Base-by-base conservation (phyloP, 371 early-diverging fungal genomes). In the Mortierella sp. region DNA sequence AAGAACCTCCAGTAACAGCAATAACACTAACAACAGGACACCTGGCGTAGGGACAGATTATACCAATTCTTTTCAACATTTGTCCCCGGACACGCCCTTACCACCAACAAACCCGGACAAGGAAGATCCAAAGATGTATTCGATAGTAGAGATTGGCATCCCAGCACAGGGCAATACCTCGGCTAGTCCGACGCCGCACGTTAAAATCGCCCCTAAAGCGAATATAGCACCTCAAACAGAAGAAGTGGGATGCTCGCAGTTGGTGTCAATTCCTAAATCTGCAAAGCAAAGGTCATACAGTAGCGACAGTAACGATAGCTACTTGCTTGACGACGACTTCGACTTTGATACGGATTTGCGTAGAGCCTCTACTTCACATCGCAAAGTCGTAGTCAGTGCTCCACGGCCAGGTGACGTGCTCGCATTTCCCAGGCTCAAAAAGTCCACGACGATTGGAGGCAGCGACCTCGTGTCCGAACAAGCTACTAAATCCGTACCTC, bases 401-500 rank as follows among this genome's bases (percentile, higher is more conserved):
- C 15, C 45, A 23, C 45, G 65, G 3, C 65, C 78, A 17, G 62
- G 66, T 7, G 78, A 72, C 22, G 53, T 68, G 8, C 42, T 77
- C 2, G 29, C 56, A 0, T 68, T 66, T 3, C 37, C 65, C 0
- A 56, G 37, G 2, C 62, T 72, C 17, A 15, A 67, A 10, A 72
- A 35, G n/a, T 61, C 66, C 34, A 54, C 32, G 23, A 77, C 78
- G 2, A 77, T 77, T 15, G 72, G 78, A n/a, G 78, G 78, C 5
- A 12, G 37, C 2, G 47, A 65, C 2, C 42, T 43, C 7, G 13
- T 37, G 4, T 23, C 15, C 7, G n/a, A 26, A 2, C 22, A 43
- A 26, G 13, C 49, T 0, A 49, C 65, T 17, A 29, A 22, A 9
- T 0, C 64, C 1, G 40, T 53, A n/a, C 15, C n/a, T 26, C 54